Base-by-base conservation (phyloP, 306 rosid genomes). In the Gastrolobium bilobum region DNA sequence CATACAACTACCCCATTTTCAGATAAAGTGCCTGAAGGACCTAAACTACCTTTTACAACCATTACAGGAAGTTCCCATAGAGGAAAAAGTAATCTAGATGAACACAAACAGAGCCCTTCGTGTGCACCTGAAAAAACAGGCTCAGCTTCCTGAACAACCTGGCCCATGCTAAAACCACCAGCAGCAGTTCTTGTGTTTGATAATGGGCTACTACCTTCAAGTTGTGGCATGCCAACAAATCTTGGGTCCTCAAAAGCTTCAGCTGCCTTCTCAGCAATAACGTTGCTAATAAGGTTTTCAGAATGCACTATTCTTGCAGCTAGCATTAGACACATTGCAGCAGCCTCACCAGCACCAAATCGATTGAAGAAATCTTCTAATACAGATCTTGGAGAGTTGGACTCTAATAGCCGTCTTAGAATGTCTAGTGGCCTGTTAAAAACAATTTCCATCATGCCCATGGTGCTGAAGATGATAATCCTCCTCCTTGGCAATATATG, bases 71-170 rank as follows among this genome's bases (percentile, higher is more conserved):
- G 98, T 81, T 95, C 98, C 99, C 99, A 95, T 39, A 93, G 83
- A 58, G 99, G 99, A 77, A 90, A 93, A 75, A 95, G 99, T 70
- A 95, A 81, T 87, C 99, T 91, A 53, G 98, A 85, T 5, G 98
- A 85, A 74, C 97, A 95, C 86, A 95, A 84, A 84, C 97, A 95
- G 67, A 95, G 99, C 79, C 98, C 99, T 81, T 95, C 98, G 84
- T 95, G 97, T 73, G 98, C 97, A 38, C 96, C 99, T 80, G 99
- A 95, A 86, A 95, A 95, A 76, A 95, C 89, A 38, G 99, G 97
- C 87, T 91, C 98, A 62, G 98, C 97, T 86, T 95, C 99, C 89
- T 93, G 98, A 71, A 93, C 99, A 90, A 95, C 99, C 89, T 93
- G 99, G 37, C 99, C 98, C 99, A 95, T 95, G 96, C 97, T 91